Evolutionary conservation across 371 early-diverging fungal species (phyloP).

Genomic region (Mortierella sp.): DNA sequence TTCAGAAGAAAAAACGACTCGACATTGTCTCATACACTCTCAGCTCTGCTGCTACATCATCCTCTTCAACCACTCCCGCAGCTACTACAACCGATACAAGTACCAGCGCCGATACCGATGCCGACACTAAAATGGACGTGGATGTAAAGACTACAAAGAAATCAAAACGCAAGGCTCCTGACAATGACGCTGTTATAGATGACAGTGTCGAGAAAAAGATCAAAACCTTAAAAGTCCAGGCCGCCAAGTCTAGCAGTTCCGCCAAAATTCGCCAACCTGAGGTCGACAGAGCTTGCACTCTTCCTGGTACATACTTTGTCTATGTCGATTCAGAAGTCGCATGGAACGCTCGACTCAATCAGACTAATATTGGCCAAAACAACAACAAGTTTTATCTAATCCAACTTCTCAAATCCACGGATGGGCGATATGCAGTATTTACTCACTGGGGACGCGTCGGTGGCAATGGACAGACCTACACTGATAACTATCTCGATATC

Average conservation of each 20-base stretch:
- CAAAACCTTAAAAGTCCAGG: conserved; percentile 40
- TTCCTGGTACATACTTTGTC: conserved; percentile 34
- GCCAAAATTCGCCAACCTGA: conserved; percentile 57
- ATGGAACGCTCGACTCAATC: conserved; percentile 72
- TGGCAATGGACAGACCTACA: conserved; percentile 55
- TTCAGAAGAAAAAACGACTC: conserved; percentile 37
- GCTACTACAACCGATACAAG: conserved; percentile 6
- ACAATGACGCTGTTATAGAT: conserved; percentile 17
- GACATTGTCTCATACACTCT: conserved; percentile 29
- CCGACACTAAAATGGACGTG: neutral
- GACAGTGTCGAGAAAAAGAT: conserved; percentile 42
- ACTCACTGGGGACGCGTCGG: conserved; percentile 76
- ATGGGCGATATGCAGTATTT: conserved; percentile 28
- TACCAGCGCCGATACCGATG: conserved; percentile 5
- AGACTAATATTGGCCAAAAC: conserved; percentile 71
- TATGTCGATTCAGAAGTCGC: conserved; percentile 57
- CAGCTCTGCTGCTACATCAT: neutral
- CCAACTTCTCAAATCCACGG: conserved; percentile 60
- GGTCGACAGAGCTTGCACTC: conserved; percentile 44
- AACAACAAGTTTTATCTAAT: conserved; percentile 78
- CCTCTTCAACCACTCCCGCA: neutral
- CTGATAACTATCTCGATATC: conserved; percentile 6
- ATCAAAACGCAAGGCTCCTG: conserved; percentile 39
- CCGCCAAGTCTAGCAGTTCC: conserved; percentile 32
- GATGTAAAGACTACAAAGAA: neutral